These are phyloP conservation scores for Cnidoscolus chayamansa DNA, from an alignment of 441 rosid genomes.

Conservation along the genomic window DNA sequence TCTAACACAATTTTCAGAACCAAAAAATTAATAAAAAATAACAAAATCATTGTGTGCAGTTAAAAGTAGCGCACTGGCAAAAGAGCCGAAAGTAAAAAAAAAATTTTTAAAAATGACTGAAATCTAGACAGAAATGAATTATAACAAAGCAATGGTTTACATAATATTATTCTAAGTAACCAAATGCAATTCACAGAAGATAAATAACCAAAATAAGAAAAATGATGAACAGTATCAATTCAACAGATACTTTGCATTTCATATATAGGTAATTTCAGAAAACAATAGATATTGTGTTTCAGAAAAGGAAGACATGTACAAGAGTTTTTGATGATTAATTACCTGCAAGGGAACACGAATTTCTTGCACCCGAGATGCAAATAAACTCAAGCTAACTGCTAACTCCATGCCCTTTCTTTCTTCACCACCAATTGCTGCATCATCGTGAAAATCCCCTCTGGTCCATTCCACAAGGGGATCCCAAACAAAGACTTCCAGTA, in stretches of 20 bases:
- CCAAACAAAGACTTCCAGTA: constrained; percentile 95
- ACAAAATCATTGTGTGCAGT: constrained; percentile 8
- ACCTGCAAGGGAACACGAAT: constrained; percentile 98
- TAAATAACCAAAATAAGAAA: constrained; percentile 16
- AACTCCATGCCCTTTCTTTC: constrained; percentile 99
- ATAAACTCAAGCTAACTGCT: constrained; percentile 97
- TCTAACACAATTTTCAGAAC: constrained; percentile 21
- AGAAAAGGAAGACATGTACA: constrained; percentile 9
- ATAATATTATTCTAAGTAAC: constrained; percentile 16
- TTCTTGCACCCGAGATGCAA: constrained; percentile 98
- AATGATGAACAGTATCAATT: background rate
- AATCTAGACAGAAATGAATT: background rate
- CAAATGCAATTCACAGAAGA: background rate
- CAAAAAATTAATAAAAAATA: constrained; percentile 15
- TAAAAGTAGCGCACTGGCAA: constrained; percentile 11
- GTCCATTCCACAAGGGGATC: constrained; percentile 99
- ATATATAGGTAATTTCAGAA: background rate
- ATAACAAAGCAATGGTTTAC: constrained; percentile 7
- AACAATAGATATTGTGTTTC: background rate
- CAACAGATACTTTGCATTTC: constrained; percentile 3
- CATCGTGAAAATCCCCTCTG: constrained; percentile 95
- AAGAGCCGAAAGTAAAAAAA: constrained; percentile 16
- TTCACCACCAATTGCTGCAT: constrained; percentile 95
- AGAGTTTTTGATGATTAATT: constrained; percentile 18
- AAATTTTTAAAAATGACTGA: background rate